phyloP scores from a whole-genome alignment of 2,329 filamentous ascomycete genomes.

The Tolypocladium nubicola region DNA sequence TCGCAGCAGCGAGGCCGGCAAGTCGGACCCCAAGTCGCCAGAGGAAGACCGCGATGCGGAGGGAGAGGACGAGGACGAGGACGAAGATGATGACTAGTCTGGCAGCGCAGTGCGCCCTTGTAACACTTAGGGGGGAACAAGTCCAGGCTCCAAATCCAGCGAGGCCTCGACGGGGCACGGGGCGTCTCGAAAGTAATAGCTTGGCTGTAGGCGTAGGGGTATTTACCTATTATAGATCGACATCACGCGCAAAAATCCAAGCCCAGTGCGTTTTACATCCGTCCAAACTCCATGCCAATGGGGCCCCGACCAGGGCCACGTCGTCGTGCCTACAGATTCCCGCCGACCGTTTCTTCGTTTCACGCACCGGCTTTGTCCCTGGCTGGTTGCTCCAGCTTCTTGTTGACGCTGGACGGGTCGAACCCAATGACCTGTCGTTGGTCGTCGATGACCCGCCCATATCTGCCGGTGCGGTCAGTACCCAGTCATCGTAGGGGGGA shows the following conservation, averaged over 20 bases:
- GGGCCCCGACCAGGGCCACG: neutral
- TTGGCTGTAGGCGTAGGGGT: neutral
- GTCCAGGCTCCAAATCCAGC: neutral
- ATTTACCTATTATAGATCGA: neutral
- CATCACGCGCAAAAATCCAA: neutral
- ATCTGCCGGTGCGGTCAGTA: conserved; percentile 27
- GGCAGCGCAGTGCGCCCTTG: neutral
- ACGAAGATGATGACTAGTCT: conserved; percentile 10
- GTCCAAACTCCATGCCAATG: neutral
- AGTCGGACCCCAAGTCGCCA: conserved; percentile 14
- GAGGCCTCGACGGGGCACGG: neutral
- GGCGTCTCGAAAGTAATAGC: neutral
- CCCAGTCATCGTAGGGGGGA: neutral
- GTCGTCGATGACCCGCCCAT: conserved; percentile 54
- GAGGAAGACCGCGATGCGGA: conserved; percentile 30
- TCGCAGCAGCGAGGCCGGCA: conserved; percentile 11
- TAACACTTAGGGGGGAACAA: neutral
- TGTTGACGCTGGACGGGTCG: conserved; percentile 13
- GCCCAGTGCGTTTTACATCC: neutral
- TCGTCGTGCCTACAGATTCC: neutral
- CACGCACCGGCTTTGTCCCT: neutral
- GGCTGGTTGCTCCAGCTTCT: conserved; percentile 8
- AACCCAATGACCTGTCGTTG: conserved; percentile 50
- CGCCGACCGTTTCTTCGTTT: neutral
- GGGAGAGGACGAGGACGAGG: conserved; percentile 32